Evolutionary conservation across 352 stramenopile species (phyloP).

Genomic region (Phytophthora litchii): DNA sequence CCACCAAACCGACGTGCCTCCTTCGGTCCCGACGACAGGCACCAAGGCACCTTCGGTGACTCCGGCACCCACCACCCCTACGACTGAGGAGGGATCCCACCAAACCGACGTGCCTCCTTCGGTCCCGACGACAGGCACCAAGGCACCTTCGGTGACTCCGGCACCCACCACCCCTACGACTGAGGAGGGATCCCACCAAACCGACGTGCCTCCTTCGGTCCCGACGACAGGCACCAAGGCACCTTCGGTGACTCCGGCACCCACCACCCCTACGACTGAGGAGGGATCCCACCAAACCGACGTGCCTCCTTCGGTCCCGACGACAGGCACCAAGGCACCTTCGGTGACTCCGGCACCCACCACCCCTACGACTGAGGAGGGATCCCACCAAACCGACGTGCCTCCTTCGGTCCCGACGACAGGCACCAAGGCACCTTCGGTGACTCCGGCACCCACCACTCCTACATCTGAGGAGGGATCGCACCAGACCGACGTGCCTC

Average conservation of each 20-base stretch:
- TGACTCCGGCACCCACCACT: slow-evolving; percentile 6
- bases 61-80: slow-evolving; percentile 1
- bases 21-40: slow-evolving; percentile 6
- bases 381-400: too few relatives aligned
- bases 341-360: neutral
- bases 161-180: slow-evolving; percentile 4
- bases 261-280: too few relatives aligned
- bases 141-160: slow-evolving; percentile 3
- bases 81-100: too few relatives aligned
- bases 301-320: slow-evolving; percentile 10
- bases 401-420: slow-evolving; percentile 12
- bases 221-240: slow-evolving; percentile 12
- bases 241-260: neutral
- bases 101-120: too few relatives aligned
- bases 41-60: slow-evolving; percentile 4
- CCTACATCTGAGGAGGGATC: slow-evolving; percentile 16
- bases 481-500: neutral
- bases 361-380: too few relatives aligned
- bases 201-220: slow-evolving; percentile 7
- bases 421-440: slow-evolving; percentile 2
- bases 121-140: slow-evolving; percentile 9
- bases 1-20: neutral
- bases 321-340: slow-evolving; percentile 7
- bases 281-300: too few relatives aligned
- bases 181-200: too few relatives aligned